phyloP scores from a whole-genome alignment of 768 basidiomycete genomes.

The Austroboletus festivus region DNA sequence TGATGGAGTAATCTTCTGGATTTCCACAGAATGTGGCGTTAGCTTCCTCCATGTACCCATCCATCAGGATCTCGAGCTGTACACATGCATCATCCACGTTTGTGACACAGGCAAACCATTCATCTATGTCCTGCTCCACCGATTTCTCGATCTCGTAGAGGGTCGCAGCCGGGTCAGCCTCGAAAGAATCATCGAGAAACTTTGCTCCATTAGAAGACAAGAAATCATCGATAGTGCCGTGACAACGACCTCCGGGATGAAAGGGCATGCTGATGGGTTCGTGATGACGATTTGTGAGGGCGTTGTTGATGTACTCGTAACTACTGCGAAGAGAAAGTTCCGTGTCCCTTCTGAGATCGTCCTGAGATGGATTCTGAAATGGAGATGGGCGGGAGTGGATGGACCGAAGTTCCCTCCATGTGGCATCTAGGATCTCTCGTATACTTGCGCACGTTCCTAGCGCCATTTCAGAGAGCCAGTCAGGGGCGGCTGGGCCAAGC shows the following conservation, averaged over 20 bases:
- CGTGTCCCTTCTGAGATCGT: slow-evolving; percentile 24
- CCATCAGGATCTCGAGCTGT: slow-evolving; percentile 21
- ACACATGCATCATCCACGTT: slow-evolving; percentile 6
- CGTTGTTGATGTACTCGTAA: slow-evolving; percentile 25
- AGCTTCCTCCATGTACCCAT: slow-evolving; percentile 23
- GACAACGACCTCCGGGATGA: background rate
- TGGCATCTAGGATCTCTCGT: slow-evolving; percentile 22
- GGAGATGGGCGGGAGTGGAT: slow-evolving; percentile 22
- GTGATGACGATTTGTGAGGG: slow-evolving; percentile 5
- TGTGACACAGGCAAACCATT: slow-evolving; percentile 25
- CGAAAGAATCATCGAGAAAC: slow-evolving; percentile 4
- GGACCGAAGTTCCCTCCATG: slow-evolving; percentile 33
- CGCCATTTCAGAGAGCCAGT: slow-evolving; percentile 37
- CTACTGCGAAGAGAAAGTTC: slow-evolving; percentile 31
- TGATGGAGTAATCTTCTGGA: slow-evolving; percentile 37
- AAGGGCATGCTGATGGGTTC: slow-evolving; percentile 7
- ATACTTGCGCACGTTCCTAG: slow-evolving; percentile 28
- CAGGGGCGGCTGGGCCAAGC: slow-evolving; percentile 9
- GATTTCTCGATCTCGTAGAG: slow-evolving; percentile 38
- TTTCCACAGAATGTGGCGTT: slow-evolving; percentile 7
- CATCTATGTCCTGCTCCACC: slow-evolving; percentile 29
- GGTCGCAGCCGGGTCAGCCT: slow-evolving; percentile 7
- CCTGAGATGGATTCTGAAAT: slow-evolving; percentile 15
- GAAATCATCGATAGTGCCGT: slow-evolving; percentile 13
- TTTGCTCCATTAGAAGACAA: slow-evolving; percentile 6